phyloP scores from a whole-genome alignment of 2,329 filamentous ascomycete species.

The Neocatenulostroma microsporum region DNA sequence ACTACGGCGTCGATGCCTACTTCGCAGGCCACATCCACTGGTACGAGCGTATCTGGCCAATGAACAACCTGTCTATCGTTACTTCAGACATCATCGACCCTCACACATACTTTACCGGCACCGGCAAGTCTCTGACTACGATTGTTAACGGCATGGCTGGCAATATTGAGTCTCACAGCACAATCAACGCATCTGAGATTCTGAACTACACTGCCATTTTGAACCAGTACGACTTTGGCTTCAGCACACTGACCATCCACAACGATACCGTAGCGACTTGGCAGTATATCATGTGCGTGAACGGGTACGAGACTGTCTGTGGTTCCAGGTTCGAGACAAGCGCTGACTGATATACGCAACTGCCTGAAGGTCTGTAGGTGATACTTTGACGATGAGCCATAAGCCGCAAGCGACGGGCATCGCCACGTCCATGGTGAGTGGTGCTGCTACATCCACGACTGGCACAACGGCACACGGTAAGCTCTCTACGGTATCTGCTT shows the following conservation, averaged over 20 bases:
- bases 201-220: slow-evolving; percentile 39
- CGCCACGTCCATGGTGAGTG: too few species aligned
- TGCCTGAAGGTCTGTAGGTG: too few species aligned
- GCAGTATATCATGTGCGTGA: slow-evolving; percentile 38
- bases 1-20: slow-evolving; percentile 42
- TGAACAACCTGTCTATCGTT: slow-evolving; percentile 38
- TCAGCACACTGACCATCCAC: slow-evolving; percentile 40
- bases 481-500: too few species aligned
- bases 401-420: too few species aligned
- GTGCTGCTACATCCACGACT: too few species aligned
- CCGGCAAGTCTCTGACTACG: slow-evolving; percentile 43
- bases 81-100: slow-evolving; percentile 36
- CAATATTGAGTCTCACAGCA: slow-evolving; percentile 44
- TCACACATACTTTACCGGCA: slow-evolving; percentile 42
- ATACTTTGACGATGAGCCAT: too few species aligned
- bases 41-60: slow-evolving; percentile 38
- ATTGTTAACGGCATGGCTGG: slow-evolving; percentile 47
- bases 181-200: slow-evolving; percentile 27
- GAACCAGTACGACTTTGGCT: slow-evolving; percentile 41
- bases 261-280: slow-evolving; percentile 35
- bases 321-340: too few species aligned
- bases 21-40: slow-evolving; percentile 38
- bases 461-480: too few species aligned
- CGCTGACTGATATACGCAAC: too few species aligned
- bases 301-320: too few species aligned